Evolutionary conservation across 257 asterid genomes (phyloP).

Genomic region (Solanum dulcamara): DNA sequence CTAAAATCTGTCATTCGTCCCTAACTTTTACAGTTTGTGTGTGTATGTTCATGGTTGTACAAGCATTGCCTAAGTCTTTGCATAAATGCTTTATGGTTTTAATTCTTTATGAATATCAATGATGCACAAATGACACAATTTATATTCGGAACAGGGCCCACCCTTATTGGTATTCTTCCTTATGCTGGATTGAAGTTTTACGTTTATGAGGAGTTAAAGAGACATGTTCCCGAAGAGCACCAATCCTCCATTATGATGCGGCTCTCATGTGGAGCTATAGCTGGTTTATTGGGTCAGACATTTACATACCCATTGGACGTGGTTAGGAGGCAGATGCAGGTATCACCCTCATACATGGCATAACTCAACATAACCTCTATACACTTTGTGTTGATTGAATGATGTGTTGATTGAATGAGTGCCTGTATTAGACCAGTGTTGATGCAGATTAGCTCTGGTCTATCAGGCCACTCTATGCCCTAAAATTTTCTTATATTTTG

Average conservation of each 20-base stretch:
- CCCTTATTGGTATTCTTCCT: conserved; percentile 87
- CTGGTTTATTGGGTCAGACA: conserved; percentile 96
- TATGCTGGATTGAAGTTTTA: conserved; percentile 95
- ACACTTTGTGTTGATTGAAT: neutral
- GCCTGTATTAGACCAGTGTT: neutral
- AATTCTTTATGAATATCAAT: neutral
- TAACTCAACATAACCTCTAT: neutral
- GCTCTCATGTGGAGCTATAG: conserved; percentile 90
- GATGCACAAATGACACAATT: neutral
- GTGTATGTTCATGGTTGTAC: neutral
- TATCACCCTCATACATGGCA: conserved; percentile 1
- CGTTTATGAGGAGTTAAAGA: conserved; percentile 74
- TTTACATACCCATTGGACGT: conserved; percentile 92
- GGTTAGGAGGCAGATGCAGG: conserved; percentile 98
- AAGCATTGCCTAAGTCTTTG: neutral
- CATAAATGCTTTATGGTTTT: neutral
- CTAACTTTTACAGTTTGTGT: neutral
- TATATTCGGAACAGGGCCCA: conserved; percentile 54
- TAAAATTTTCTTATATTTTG: neutral
- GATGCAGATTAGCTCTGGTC: neutral
- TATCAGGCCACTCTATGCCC: neutral
- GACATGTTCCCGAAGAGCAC: conserved; percentile 74
- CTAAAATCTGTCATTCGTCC: neutral
- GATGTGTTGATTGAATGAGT: neutral
- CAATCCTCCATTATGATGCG: conserved; percentile 70